A percentile compares a stretch with the other conserved stretches of the same genome.
Conservation (phyloP, 345 rosid genomes). For the Citrus trifoliata region DNA sequence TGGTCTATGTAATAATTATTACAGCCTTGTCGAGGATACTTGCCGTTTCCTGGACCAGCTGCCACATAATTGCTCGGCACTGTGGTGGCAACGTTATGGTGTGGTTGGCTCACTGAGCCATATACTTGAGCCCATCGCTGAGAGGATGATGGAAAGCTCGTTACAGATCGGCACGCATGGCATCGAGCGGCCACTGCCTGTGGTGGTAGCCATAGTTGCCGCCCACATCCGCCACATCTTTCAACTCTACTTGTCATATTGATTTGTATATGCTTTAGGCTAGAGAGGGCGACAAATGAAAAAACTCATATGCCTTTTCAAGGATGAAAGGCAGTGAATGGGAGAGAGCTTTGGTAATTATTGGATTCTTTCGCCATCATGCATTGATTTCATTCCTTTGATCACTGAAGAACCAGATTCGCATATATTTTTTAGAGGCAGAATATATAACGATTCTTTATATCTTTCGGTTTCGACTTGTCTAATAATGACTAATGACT, state of each 20-base stretch:
- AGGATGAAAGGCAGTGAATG: no score
- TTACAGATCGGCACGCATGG: slow-evolving; percentile 38
- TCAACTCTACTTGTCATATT: slow-evolving; percentile 41
- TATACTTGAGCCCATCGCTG: slow-evolving; percentile 19
- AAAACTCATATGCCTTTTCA: background rate
- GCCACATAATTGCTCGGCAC: no score
- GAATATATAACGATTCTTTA: no score
- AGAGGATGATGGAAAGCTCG: slow-evolving; percentile 20
- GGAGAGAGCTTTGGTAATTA: no score
- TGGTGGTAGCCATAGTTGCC: slow-evolving; percentile 39
- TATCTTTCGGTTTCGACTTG: no score
- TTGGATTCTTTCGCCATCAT: no score
- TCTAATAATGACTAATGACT: no score
- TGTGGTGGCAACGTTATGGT: background rate
- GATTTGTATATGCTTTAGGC: background rate
- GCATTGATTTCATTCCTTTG: no score
- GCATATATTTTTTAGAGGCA: no score
- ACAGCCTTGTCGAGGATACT: background rate
- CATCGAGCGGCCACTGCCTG: slow-evolving; percentile 40
- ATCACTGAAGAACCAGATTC: no score
- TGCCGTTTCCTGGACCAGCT: background rate
- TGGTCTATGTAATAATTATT: background rate
- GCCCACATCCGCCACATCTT: slow-evolving; percentile 51
- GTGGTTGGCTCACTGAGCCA: slow-evolving; percentile 9
- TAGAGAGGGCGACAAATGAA: background rate